Evolutionary conservation across 352 stramenopile genomes (phyloP).

Genomic region (Phytophthora lateralis): DNA sequence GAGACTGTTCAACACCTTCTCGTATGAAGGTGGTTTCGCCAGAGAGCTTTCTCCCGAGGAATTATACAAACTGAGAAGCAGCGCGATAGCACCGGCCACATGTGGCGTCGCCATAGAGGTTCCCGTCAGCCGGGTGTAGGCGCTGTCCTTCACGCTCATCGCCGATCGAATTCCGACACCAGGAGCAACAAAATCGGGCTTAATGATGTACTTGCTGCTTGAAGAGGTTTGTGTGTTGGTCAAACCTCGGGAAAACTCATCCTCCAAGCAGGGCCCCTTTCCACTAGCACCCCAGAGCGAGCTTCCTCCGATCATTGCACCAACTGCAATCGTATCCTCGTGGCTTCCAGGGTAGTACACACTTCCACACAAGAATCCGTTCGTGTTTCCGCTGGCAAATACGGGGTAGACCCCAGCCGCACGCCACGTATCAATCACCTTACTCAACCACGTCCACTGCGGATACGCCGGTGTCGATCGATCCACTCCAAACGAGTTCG

Average conservation of each 20-base stretch:
- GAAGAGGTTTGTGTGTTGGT: not conserved
- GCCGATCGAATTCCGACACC: slow-evolving; percentile 71
- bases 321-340: slow-evolving; percentile 60
- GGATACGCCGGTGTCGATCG: slow-evolving; percentile 45
- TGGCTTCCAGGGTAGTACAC: slow-evolving; percentile 70
- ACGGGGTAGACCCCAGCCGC: slow-evolving; percentile 55
- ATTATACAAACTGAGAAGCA: slow-evolving; percentile 53
- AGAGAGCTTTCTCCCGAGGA: slow-evolving; percentile 9
- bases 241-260: slow-evolving; percentile 11
- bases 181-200: slow-evolving; percentile 78
- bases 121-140: slow-evolving; percentile 68
- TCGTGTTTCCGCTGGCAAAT: slow-evolving; percentile 76
- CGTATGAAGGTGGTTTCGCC: slow-evolving; percentile 22
- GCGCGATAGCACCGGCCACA: slow-evolving; percentile 58
- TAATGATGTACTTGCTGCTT: slow-evolving; percentile 45
- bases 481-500: slow-evolving; percentile 71
- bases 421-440: slow-evolving; percentile 61
- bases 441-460: slow-evolving; percentile 61
- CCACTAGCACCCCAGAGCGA: slow-evolving; percentile 76
- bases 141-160: slow-evolving; percentile 56
- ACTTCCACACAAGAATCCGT: slow-evolving; percentile 72
- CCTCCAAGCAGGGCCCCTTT: slow-evolving; percentile 60
- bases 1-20: slow-evolving; percentile 45
- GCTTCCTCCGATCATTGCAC: slow-evolving; percentile 57
- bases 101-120: slow-evolving; percentile 84